A percentile compares a stretch with the other conserved stretches of the same genome.
phyloP scores from a whole-genome alignment of 352 stramenopile species.

The Phytopythium boreale region DNA sequence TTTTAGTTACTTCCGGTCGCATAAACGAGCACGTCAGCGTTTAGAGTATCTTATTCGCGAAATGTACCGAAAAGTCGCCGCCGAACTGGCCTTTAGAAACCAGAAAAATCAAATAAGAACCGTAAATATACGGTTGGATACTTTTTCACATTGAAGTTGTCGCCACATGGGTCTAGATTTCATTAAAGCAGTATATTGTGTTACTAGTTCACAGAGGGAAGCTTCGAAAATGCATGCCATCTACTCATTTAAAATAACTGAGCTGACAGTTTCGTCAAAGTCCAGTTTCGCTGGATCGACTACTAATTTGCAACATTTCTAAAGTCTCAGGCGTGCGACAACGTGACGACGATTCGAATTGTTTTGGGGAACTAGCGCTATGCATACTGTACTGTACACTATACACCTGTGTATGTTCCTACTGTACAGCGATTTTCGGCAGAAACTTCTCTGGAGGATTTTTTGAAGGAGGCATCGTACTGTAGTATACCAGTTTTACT shows the following conservation, averaged over 20 bases:
- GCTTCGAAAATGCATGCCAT: too few species aligned
- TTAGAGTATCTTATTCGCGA: not conserved
- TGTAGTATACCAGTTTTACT: too few species aligned
- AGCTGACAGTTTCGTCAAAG: not conserved
- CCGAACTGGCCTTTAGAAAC: not conserved
- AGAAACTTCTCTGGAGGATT: too few species aligned
- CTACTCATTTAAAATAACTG: too few species aligned
- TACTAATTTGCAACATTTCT: not conserved
- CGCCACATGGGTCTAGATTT: too few species aligned
- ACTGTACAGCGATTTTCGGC: too few species aligned
- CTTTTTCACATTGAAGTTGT: not conserved
- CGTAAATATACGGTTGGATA: not conserved
- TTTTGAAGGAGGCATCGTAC: too few species aligned
- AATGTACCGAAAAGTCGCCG: not conserved
- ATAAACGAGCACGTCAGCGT: not conserved
- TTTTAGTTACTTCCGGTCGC: not conserved
- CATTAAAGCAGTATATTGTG: not conserved
- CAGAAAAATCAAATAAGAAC: conserved; percentile 1
- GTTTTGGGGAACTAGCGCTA: not conserved
- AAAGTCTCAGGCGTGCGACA: not conserved
- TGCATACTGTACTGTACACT: too few species aligned
- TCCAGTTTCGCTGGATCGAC: not conserved
- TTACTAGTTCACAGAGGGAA: too few species aligned
- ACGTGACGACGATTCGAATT: not conserved
- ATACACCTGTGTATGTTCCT: too few species aligned